Base-by-base conservation (phyloP, 306 rosid genomes). In the Malus sylvestris region DNA sequence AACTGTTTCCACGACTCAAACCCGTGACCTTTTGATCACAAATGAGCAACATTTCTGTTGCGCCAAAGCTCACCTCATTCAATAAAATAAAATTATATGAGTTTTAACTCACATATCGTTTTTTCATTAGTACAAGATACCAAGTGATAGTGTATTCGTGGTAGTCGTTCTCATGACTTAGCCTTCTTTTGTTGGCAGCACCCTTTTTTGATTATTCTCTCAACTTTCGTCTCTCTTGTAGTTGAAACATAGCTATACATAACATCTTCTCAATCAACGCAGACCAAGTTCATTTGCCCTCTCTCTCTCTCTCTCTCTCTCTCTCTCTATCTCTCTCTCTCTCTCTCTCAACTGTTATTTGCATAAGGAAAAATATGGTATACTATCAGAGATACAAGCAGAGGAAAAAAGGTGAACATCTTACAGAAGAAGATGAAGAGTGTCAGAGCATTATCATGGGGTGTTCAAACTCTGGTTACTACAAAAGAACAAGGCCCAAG, bases 401-500 rank as follows among this genome's bases (percentile, higher is more conserved):
- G 29, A 74, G 82, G 30, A 88, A 81, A 70, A 91, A 84, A 58
- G 76, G 52, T 11, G 61, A 78, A 42, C 8, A 33, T 30, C 42
- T 23, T 33, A 9, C 30, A 3, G 68, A 71, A 67, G 82, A 70
- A 32, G 91, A 83, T 63, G 89, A 85, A 18, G 94, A 91, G 44
- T 83, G 89, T 29, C 95, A 72, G 23, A 70, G 46, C 16, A 29
- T 74, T 76, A n/a, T 78, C 1, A 80, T 90, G 87, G 91, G 78
- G 35, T 89, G 88, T 20, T 33, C 79, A 14, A 75, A 30, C 44
- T 65, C 88, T 76, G 78, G 81, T 73, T 78, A 74, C 72, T 80
- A 52, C 87, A 90, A 76, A 84, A 90, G 87, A 84, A 81, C 91
- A 0, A 88, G 77, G 60, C 92, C 97, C 10, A 89, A 85, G 83